Evolutionary conservation across 495 filamentous ascomycete genomes (phyloP).

Genomic region (Penicillium paxilli): DNA sequence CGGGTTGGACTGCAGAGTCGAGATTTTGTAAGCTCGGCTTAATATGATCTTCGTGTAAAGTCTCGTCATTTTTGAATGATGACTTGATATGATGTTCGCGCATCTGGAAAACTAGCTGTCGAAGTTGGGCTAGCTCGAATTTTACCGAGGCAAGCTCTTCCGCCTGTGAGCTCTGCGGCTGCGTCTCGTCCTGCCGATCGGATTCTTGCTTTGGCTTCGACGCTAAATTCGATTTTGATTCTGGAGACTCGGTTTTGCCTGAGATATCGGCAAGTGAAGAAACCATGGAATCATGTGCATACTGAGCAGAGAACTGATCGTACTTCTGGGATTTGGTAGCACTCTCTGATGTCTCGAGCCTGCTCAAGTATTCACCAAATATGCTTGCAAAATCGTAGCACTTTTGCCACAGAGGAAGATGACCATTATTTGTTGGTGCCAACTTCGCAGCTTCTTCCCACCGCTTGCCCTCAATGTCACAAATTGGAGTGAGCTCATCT

Average conservation of each 20-base stretch:
- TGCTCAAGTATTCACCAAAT: slow-evolving; percentile 26
- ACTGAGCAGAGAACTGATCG: slow-evolving; percentile 23
- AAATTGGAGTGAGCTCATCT: slow-evolving; percentile 24
- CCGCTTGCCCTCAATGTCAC: slow-evolving; percentile 23
- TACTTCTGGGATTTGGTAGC: slow-evolving; percentile 12
- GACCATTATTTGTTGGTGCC: slow-evolving; percentile 10
- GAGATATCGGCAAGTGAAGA: slow-evolving; percentile 14
- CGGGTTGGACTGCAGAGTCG: background rate
- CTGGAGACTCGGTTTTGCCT: background rate
- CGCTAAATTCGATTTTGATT: background rate
- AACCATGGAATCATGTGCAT: slow-evolving; percentile 30
- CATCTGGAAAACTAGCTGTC: slow-evolving; percentile 34
- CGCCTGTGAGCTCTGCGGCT: slow-evolving; percentile 9
- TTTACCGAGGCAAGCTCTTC: slow-evolving; percentile 32
- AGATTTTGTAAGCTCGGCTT: background rate
- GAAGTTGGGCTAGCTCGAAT: slow-evolving; percentile 35
- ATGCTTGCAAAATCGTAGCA: slow-evolving; percentile 34
- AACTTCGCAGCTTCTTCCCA: slow-evolving; percentile 29
- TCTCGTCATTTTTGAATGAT: slow-evolving; percentile 11
- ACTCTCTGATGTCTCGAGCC: slow-evolving; percentile 17
- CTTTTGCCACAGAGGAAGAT: slow-evolving; percentile 34
- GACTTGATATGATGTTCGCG: slow-evolving; percentile 22
- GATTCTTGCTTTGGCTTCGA: background rate
- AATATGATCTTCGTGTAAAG: slow-evolving; percentile 5
- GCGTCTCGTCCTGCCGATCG: background rate